A percentile compares a stretch with the other conserved stretches of the same genome.
These are phyloP conservation scores for Podospora conica DNA, from an alignment of 495 filamentous ascomycete genomes.

Conservation along the genomic window DNA sequence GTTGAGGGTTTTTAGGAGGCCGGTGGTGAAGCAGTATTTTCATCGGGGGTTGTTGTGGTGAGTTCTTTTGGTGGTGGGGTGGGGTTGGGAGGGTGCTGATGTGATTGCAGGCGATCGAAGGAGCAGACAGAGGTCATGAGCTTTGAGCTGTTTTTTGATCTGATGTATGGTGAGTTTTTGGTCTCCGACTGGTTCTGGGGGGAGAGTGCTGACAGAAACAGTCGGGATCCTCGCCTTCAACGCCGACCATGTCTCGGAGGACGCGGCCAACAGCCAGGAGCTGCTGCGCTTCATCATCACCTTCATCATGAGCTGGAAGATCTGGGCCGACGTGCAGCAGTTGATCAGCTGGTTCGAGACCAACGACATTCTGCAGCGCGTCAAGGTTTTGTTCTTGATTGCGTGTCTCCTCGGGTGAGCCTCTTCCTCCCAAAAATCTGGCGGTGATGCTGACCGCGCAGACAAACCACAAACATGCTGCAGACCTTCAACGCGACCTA, in stretches of 20 bases:
- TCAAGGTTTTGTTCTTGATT: slow-evolving; percentile 49
- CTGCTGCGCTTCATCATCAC: slow-evolving; percentile 34
- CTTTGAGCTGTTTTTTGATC: slow-evolving; percentile 54
- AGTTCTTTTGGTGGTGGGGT: not conserved
- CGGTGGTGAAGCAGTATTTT: slow-evolving; percentile 54
- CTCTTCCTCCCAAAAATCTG: not conserved
- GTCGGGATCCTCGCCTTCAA: slow-evolving; percentile 57
- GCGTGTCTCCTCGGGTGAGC: slow-evolving; percentile 45
- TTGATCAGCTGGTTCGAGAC: slow-evolving; percentile 52
- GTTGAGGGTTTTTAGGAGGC: slow-evolving; percentile 49
- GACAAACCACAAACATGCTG: slow-evolving; percentile 53
- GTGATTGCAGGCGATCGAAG: slow-evolving; percentile 29
- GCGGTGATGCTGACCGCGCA: not conserved
- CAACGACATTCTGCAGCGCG: slow-evolving; percentile 50
- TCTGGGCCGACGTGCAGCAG: slow-evolving; percentile 50
- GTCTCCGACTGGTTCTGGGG: not conserved
- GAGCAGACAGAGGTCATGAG: slow-evolving; percentile 47
- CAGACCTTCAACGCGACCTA: slow-evolving; percentile 36
- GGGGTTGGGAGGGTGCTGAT: not conserved
- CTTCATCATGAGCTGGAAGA: slow-evolving; percentile 54
- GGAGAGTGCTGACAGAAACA: slow-evolving; percentile 23
- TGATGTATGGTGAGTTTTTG: slow-evolving; percentile 29
- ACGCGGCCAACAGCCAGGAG: slow-evolving; percentile 30
- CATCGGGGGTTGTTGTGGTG: slow-evolving; percentile 54
- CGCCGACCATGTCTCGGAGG: slow-evolving; percentile 50